phyloP scores from a whole-genome alignment of 2,329 filamentous ascomycete genomes.

The Penicillium rolfsii region DNA sequence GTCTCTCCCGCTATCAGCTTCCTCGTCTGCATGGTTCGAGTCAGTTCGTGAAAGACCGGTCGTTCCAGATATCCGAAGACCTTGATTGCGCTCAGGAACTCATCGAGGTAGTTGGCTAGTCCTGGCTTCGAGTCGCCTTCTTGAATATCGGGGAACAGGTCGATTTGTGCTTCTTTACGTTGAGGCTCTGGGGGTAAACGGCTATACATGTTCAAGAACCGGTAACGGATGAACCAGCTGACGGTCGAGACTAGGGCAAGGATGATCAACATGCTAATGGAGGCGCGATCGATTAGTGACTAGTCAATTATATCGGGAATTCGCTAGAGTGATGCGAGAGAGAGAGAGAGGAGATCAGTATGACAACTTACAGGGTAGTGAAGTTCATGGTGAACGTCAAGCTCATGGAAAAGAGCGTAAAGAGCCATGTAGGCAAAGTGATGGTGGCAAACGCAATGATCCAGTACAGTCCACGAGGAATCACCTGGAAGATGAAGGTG shows the following conservation, averaged over 20 bases:
- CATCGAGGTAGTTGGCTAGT: slow-evolving; percentile 93
- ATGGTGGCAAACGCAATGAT: slow-evolving; percentile 83
- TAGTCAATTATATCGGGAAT: neutral
- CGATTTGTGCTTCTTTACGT: slow-evolving; percentile 91
- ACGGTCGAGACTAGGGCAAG: slow-evolving; percentile 77
- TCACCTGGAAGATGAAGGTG: slow-evolving; percentile 54
- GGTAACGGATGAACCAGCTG: slow-evolving; percentile 93
- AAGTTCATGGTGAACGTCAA: slow-evolving; percentile 98
- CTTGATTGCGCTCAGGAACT: slow-evolving; percentile 97
- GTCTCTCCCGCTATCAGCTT: slow-evolving; percentile 97
- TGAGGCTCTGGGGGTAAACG: slow-evolving; percentile 91
- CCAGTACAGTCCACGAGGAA: slow-evolving; percentile 72
- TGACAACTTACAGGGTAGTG: slow-evolving; percentile 73
- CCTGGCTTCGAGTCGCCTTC: slow-evolving; percentile 89
- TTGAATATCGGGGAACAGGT: slow-evolving; percentile 90
- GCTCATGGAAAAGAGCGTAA: slow-evolving; percentile 86
- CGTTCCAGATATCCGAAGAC: slow-evolving; percentile 97
- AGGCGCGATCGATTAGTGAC: slow-evolving; percentile 10
- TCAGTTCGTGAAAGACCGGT: slow-evolving; percentile 96
- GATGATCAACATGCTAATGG: slow-evolving; percentile 71
- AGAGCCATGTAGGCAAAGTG: slow-evolving; percentile 85
- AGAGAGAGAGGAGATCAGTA: neutral
- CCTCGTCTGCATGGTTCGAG: slow-evolving; percentile 94
- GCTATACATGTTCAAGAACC: slow-evolving; percentile 96
- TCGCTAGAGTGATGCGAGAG: neutral